These are phyloP conservation scores for Phanerochaete sordida DNA, from an alignment of 768 basidiomycete species.

Conservation along the genomic window DNA sequence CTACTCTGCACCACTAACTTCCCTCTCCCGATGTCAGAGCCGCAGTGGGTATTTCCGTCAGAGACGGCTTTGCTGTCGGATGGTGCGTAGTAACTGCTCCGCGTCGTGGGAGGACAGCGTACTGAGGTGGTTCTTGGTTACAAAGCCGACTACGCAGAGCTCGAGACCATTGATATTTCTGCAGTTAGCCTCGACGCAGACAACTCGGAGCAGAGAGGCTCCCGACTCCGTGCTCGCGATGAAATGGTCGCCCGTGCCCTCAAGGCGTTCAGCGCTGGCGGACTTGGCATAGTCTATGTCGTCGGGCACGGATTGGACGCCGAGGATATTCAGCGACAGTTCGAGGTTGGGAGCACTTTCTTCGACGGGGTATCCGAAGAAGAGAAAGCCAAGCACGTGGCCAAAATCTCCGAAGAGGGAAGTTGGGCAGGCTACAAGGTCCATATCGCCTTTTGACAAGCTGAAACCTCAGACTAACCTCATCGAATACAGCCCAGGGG, in stretches of 20 bases:
- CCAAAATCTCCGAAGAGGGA: background rate
- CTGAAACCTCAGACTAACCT: background rate
- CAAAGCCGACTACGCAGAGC: background rate
- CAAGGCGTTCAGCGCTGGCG: background rate
- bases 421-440: slow-evolving; percentile 5
- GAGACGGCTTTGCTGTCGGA: background rate
- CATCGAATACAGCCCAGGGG: background rate
- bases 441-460: too few relatives aligned
- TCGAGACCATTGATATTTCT: slow-evolving; percentile 1
- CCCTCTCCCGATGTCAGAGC: background rate
- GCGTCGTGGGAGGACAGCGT: background rate
- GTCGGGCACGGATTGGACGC: background rate
- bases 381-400: background rate
- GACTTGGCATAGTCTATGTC: background rate
- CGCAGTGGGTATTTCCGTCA: background rate
- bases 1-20: too few relatives aligned
- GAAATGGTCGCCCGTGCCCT: background rate
- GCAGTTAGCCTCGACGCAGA: background rate
- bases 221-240: background rate
- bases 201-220: background rate
- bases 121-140: background rate
- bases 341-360: background rate
- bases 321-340: background rate
- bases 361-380: background rate
- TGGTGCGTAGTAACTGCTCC: background rate